Percentiles rank a stretch among this genome's conserved stretches.
phyloP scores from a whole-genome alignment of 148 eudicot species.

The Linanthus parryae region DNA sequence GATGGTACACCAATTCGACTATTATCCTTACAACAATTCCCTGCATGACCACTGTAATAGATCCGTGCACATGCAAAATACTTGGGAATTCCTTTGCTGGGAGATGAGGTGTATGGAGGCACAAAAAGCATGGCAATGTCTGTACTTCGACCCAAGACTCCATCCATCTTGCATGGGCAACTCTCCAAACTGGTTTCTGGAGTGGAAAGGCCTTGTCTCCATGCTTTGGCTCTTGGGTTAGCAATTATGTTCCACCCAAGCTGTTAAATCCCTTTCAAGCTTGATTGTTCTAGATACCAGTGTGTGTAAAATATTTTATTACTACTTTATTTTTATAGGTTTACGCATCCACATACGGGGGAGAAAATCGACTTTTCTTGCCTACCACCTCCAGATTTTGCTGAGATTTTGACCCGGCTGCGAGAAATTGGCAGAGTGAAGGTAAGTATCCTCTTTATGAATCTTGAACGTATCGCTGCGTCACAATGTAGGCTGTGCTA shows the following conservation, averaged over 20 bases:
- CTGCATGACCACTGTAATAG: no score
- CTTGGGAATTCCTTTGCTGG: constrained; percentile 74
- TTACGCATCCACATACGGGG: constrained; percentile 73
- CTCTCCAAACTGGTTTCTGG: constrained; percentile 46
- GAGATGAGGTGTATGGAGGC: constrained; percentile 98
- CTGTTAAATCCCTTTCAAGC: not conserved
- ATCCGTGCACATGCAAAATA: constrained; percentile 94
- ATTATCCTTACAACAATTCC: no score
- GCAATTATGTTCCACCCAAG: constrained; percentile 7
- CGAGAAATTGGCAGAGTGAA: constrained; percentile 37
- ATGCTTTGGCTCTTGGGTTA: constrained; percentile 93
- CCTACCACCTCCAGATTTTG: constrained; percentile 77
- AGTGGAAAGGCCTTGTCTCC: constrained; percentile 88
- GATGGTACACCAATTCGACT: no score
- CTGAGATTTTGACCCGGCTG: constrained; percentile 43
- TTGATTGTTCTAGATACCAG: not conserved
- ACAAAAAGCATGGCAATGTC: constrained; percentile 82
- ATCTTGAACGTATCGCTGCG: not conserved
- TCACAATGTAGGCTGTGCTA: no score
- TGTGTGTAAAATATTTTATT: not conserved
- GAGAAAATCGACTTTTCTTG: constrained; percentile 63
- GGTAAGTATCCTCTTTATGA: constrained; percentile 15
- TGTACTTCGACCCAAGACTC: constrained; percentile 54
- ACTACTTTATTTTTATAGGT: constrained; percentile 30
- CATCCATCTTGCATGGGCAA: constrained; percentile 35